phyloP scores from a whole-genome alignment of 2,329 filamentous ascomycete species.

The Decorospora gaudefroyi region DNA sequence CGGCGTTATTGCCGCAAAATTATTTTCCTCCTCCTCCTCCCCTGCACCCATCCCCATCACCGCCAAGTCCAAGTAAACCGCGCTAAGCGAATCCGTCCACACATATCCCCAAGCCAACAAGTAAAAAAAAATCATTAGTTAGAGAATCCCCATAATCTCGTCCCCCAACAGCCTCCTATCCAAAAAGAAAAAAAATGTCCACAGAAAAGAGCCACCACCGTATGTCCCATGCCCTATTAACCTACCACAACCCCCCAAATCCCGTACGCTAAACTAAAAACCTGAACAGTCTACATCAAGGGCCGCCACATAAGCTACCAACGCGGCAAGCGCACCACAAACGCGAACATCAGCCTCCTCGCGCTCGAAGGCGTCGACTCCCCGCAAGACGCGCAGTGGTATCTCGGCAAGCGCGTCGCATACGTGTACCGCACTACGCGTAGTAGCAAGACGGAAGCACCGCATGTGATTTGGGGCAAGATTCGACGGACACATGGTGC shows the following conservation, averaged over 20 bases:
- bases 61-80: too few species aligned
- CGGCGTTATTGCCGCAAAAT: too few species aligned
- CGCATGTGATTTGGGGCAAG: conserved; percentile 95
- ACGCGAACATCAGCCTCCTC: conserved; percentile 75
- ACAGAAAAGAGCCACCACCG: conserved; percentile 18
- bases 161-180: too few species aligned
- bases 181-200: too few species aligned
- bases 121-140: too few species aligned
- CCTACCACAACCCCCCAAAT: not conserved
- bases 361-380: conserved; percentile 97
- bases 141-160: too few species aligned
- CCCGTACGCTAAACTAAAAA: conserved; percentile 1
- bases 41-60: too few species aligned
- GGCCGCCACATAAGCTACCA: conserved; percentile 97
- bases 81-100: too few species aligned
- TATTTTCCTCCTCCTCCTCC: too few species aligned
- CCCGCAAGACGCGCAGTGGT: conserved; percentile 89
- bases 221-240: too few species aligned
- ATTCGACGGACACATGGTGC: conserved; percentile 80
- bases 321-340: conserved; percentile 68
- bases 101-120: too few species aligned
- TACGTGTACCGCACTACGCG: conserved; percentile 93
- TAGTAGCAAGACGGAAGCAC: conserved; percentile 67
- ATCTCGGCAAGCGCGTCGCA: conserved; percentile 95
- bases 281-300: conserved; percentile 56